Evolutionary conservation across 148 eudicot species (phyloP).

Genomic region (Diospyros kaki): DNA sequence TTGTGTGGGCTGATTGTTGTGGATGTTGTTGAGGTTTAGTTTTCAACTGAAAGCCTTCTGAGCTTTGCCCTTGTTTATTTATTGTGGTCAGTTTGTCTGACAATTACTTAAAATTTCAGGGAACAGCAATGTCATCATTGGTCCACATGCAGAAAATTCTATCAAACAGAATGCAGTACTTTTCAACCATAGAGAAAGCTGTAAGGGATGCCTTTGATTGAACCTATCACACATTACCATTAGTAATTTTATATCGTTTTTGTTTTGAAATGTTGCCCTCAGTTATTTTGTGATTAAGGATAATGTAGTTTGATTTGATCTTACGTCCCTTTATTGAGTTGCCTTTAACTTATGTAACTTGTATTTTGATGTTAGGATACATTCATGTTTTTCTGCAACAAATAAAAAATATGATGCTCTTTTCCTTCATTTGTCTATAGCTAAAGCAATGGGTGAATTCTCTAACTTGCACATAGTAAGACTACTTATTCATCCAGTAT

Average conservation of each 20-base stretch:
- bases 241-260: background rate
- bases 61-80: background rate
- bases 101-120: constrained; percentile 36
- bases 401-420: background rate
- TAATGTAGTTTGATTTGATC: background rate
- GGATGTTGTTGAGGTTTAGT: constrained; percentile 93
- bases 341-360: background rate
- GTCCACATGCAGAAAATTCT: constrained; percentile 89
- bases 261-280: no score
- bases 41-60: background rate
- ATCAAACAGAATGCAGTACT: constrained; percentile 68
- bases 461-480: no score
- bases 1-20: constrained; percentile 87
- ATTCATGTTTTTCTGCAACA: background rate
- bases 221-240: background rate
- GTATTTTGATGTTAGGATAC: background rate
- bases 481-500: no score
- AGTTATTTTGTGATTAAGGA: background rate
- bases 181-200: constrained; percentile 76
- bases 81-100: constrained; percentile 3
- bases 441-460: no score
- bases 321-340: background rate
- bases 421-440: no score
- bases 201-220: constrained; percentile 35
- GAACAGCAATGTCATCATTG: constrained; percentile 95